Base-by-base conservation (phyloP, 331 rosid species). In the Telfairia occidentalis region DNA sequence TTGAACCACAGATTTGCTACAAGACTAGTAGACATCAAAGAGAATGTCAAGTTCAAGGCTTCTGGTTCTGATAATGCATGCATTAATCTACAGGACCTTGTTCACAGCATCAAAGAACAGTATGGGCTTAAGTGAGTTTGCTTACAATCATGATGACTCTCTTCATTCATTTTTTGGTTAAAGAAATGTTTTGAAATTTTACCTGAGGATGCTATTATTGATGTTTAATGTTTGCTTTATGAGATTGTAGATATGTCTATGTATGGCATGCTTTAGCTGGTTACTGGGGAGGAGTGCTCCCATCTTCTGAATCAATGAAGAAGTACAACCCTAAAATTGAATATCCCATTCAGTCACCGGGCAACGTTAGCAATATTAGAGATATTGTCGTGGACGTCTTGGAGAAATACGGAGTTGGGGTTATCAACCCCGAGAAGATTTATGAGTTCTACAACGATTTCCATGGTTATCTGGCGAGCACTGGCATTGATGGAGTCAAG, bases 191-290 rank as follows among this genome's bases (percentile, higher is more conserved):
- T 21, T 28, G 13, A 42, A 23, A 67, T 6, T 43, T 23, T 32
- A 18, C 29, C 40, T 35, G 42, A 63, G 46, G 19, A 18, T 63
- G 71, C 28, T 7, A 3, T 65, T 65, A 38, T 9, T 65, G 72
- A 65, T 21, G 18, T 64, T 19, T 35, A 32, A 13, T 50, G 7
- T 24, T 43, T 70, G 18, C 76, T 73, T 32, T 73, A 49, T 28
- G 38, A 64, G 29, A 59, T 8, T 76, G 26, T 84, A 89, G 92
- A 54, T 87, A 79, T 32, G 85, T 92, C 73, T 88, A 88, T 58
- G 64, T 82, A 79, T 92, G 97, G 92, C 97, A 89, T 78, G 87
- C 90, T 59, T 81, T 89, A 76, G 84, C 86, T 83, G 97, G 96
- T 82, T 84, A 90, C 38, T 92, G 93, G 96, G 96, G 96, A 58